Evolutionary conservation across 306 rosid genomes (phyloP), one percentile per base, ranked within the genome.

Genomic region (Cicer yamashitae): DNA sequence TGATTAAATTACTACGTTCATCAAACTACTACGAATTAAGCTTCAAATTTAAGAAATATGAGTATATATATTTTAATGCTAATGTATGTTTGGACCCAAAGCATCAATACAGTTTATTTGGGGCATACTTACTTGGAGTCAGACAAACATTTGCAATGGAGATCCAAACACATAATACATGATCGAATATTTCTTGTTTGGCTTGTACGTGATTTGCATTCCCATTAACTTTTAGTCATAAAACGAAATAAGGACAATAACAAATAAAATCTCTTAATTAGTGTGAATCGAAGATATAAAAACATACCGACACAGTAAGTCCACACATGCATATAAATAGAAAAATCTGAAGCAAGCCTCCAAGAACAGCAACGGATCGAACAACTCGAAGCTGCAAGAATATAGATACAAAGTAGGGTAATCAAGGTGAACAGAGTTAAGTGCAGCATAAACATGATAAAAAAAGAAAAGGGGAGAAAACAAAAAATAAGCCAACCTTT

Each of bases 271-370:
- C 39, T 81, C 65, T 70, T 39, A 70, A 71, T 58, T 41, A 22
- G 45, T 8, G 65, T 15, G 38, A 17, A 57, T 59, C 56, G 38
- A 58, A 65, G 52, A 50, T 46, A 50, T 60, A 44, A 81, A 78
- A 78, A 83, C 93, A 78, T 92, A 96, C 99, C 72, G 84, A 84
- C 64, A 91, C 93, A 45, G 90, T 87, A 61, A 92, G 76, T 62
- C 99, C 99, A 82, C 96, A 92, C 85, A 89, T 84, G 86, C 96
- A 96, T 91, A 96, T 96, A 77, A 96, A 96, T 70, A 96, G 83
- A 79, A 92, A 90, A 76, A 92, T 90, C 79, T 96, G 99, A 76
- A 96, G 97, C 75, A 94, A 81, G 53, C 97, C 97, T 70, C 98
- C 99, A 52, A 96, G 89, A 78, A 96, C 86, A 69, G 98, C 99